phyloP scores from a whole-genome alignment of 441 rosid genomes.

The Adansonia grandidieri region DNA sequence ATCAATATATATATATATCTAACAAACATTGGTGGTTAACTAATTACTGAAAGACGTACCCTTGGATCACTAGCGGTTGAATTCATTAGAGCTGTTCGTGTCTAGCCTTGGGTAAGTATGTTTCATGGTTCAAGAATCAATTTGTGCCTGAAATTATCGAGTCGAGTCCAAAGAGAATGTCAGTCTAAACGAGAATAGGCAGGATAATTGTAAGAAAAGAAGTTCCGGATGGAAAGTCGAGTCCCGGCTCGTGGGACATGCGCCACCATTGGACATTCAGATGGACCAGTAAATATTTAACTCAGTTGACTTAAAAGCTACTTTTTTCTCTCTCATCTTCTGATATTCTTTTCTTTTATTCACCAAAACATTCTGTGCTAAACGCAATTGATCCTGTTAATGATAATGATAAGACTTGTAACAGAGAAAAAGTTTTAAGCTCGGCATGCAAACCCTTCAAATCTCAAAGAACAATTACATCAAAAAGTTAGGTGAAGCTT shows the following conservation, averaged over 20 bases:
- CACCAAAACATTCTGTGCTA: background rate
- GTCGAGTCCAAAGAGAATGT: too few relatives aligned
- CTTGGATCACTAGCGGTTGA: slow-evolving; percentile 18
- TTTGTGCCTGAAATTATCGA: too few relatives aligned
- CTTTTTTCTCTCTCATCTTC: background rate
- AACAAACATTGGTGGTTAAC: background rate
- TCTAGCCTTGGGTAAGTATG: background rate
- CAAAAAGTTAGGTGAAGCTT: slow-evolving; percentile 2
- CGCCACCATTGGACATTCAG: background rate
- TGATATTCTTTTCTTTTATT: background rate
- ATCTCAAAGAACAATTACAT: slow-evolving; percentile 10
- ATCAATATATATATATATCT: background rate
- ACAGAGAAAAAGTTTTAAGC: background rate
- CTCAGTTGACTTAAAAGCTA: background rate
- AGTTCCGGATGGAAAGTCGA: too few relatives aligned
- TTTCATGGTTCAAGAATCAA: too few relatives aligned
- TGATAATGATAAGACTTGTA: background rate
- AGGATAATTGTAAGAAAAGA: too few relatives aligned
- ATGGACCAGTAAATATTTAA: background rate
- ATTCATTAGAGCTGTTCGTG: background rate
- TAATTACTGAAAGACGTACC: background rate
- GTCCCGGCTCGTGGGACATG: too few relatives aligned
- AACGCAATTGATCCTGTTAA: background rate
- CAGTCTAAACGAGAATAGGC: too few relatives aligned
- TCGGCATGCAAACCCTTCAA: too few relatives aligned